Evolutionary conservation across 106 monocot species (phyloP).

Genomic region (Acorus gramineus): DNA sequence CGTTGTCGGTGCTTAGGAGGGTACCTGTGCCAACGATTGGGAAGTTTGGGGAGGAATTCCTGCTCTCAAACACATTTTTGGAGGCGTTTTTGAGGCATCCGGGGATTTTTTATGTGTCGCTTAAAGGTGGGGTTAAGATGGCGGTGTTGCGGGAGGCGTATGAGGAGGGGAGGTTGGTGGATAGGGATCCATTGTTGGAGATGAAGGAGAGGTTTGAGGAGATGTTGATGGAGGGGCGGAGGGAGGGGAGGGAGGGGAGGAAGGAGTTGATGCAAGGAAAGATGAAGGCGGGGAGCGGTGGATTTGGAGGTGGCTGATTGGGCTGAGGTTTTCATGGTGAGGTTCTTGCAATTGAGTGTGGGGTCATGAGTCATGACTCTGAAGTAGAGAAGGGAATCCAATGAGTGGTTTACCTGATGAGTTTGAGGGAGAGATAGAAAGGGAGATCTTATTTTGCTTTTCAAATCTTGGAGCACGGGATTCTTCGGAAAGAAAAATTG

Average conservation of each 20-base stretch:
- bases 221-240: slow-evolving; percentile 64
- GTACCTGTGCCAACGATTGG: slow-evolving; percentile 53
- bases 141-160: slow-evolving; percentile 84
- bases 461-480: no score
- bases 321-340: no score
- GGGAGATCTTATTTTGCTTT: no score
- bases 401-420: no score
- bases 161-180: slow-evolving; percentile 45
- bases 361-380: no score
- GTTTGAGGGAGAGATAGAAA: no score
- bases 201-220: slow-evolving; percentile 71
- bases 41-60: slow-evolving; percentile 70
- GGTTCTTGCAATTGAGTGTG: no score
- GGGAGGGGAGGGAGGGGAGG: slow-evolving; percentile 41
- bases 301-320: no score
- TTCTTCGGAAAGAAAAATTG: no score
- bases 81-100: slow-evolving; percentile 68
- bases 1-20: slow-evolving; percentile 33
- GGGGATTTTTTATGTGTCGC: slow-evolving; percentile 84
- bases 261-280: slow-evolving; percentile 31
- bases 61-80: slow-evolving; percentile 70
- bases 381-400: no score
- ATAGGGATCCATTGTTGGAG: slow-evolving; percentile 69
- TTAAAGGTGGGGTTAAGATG: slow-evolving; percentile 89
- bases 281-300: slow-evolving; percentile 5